A percentile compares a stretch with the other conserved stretches of the same genome.
phyloP scores from a whole-genome alignment of 495 filamentous ascomycete genomes.

The Penicillium herquei region DNA sequence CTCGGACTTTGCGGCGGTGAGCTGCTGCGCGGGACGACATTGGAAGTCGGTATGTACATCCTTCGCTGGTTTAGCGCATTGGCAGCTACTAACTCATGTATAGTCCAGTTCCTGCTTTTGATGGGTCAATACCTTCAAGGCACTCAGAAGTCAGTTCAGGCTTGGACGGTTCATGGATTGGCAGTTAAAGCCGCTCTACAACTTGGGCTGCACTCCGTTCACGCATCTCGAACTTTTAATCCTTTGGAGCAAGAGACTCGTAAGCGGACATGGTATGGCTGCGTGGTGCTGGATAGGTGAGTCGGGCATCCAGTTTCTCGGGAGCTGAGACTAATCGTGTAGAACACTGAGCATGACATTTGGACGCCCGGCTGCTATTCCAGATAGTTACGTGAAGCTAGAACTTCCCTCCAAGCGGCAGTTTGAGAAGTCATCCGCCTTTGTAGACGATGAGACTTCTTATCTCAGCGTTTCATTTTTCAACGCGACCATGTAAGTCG shows the following conservation, averaged over 20 bases:
- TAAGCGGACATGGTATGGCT: conserved; percentile 47
- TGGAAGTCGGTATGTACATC: conserved; percentile 33
- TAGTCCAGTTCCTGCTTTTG: conserved; percentile 39
- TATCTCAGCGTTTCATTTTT: conserved; percentile 29
- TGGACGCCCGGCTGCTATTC: conserved; percentile 39
- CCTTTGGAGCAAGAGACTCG: conserved; percentile 38
- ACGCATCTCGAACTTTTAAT: conserved; percentile 30
- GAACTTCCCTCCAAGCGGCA: conserved; percentile 33
- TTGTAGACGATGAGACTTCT: conserved; percentile 15
- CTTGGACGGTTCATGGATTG: conserved; percentile 43
- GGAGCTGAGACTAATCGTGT: background rate
- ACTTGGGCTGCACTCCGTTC: conserved; percentile 39
- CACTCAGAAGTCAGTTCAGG: conserved; percentile 42
- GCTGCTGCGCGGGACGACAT: conserved; percentile 29
- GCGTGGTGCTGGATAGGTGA: conserved; percentile 45
- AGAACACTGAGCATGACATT: conserved; percentile 50
- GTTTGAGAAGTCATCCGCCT: conserved; percentile 14
- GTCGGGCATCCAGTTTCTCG: background rate
- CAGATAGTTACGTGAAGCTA: conserved; percentile 36
- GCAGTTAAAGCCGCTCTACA: conserved; percentile 41
- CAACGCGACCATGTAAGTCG: conserved; percentile 37
- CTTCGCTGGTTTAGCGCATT: background rate
- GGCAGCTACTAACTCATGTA: background rate
- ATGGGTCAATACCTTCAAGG: conserved; percentile 45
- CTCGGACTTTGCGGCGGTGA: conserved; percentile 29